Evolutionary conservation across 2,329 filamentous ascomycete genomes (phyloP).

Genomic region (Sporothrix protearum): DNA sequence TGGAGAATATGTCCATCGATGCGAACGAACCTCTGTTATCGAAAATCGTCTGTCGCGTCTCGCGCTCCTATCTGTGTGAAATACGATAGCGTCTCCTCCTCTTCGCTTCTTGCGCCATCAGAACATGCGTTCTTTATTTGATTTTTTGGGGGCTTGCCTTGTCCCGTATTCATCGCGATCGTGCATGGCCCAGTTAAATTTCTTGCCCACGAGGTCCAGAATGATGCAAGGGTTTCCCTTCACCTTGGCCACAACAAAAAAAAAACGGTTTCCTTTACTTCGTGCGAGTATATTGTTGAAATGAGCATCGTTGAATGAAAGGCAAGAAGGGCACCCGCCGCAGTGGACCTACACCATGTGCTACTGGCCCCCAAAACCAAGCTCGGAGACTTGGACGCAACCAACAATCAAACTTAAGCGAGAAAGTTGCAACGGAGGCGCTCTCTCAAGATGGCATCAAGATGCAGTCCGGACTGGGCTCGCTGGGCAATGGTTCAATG

Average conservation of each 20-base stretch:
- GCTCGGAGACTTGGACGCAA: not conserved
- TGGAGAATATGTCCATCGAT: not conserved
- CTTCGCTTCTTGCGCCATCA: not conserved
- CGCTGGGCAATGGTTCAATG: too few species aligned
- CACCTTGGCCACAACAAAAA: not conserved
- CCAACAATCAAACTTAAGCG: not conserved
- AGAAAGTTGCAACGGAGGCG: not conserved
- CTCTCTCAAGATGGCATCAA: not conserved
- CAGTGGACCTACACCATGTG: constrained; percentile 1
- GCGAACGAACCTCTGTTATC: not conserved
- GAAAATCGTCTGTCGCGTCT: not conserved
- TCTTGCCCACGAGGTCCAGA: not conserved
- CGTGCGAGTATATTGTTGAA: not conserved
- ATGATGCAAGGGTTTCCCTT: not conserved
- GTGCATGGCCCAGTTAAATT: not conserved
- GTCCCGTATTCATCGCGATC: not conserved
- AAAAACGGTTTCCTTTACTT: not conserved
- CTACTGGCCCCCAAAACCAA: not conserved
- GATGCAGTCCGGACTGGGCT: not conserved
- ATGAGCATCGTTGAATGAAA: not conserved
- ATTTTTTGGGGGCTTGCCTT: too few species aligned
- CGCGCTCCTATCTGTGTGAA: not conserved
- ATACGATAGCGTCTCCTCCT: not conserved
- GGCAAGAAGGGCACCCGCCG: not conserved
- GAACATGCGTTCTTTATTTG: not conserved